These are phyloP conservation scores for Parastagonospora avenae DNA, from an alignment of 2,329 filamentous ascomycete species.

Conservation along the genomic window DNA sequence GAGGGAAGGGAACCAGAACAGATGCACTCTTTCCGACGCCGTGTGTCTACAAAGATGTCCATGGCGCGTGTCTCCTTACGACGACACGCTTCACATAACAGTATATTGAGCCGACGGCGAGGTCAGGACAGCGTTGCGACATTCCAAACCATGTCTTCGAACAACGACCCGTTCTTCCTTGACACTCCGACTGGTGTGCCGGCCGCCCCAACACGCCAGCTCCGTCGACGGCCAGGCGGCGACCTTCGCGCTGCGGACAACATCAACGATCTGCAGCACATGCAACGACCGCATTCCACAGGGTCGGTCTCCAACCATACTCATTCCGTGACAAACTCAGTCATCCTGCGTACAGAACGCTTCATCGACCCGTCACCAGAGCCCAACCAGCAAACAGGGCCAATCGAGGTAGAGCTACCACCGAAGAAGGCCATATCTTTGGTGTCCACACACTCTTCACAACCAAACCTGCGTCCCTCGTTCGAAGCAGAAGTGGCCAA, in stretches of 20 bases:
- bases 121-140: constrained; percentile 67
- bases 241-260: constrained; percentile 55
- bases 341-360: constrained; percentile 40
- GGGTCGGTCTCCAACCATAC: constrained; percentile 53
- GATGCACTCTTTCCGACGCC: constrained; percentile 44
- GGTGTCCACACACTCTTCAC: constrained; percentile 60
- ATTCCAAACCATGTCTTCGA: constrained; percentile 48
- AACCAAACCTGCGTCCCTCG: constrained; percentile 65
- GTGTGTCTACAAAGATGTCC: constrained; percentile 36
- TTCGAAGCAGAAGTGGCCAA: constrained; percentile 89
- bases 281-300: constrained; percentile 54
- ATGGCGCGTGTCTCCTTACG: constrained; percentile 51
- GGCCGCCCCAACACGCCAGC: constrained; percentile 40
- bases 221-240: constrained; percentile 56
- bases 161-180: constrained; percentile 47
- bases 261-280: constrained; percentile 51
- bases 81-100: constrained; percentile 66
- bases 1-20: constrained; percentile 35
- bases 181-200: constrained; percentile 35
- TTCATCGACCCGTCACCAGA: constrained; percentile 26
- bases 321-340: constrained; percentile 47
- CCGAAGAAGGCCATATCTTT: constrained; percentile 47
- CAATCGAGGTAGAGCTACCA: constrained; percentile 12
- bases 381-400: constrained; percentile 6
- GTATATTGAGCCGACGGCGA: constrained; percentile 57